These are phyloP conservation scores for Phytophthora cajani DNA, from an alignment of 352 stramenopile genomes.

Conservation along the genomic window DNA sequence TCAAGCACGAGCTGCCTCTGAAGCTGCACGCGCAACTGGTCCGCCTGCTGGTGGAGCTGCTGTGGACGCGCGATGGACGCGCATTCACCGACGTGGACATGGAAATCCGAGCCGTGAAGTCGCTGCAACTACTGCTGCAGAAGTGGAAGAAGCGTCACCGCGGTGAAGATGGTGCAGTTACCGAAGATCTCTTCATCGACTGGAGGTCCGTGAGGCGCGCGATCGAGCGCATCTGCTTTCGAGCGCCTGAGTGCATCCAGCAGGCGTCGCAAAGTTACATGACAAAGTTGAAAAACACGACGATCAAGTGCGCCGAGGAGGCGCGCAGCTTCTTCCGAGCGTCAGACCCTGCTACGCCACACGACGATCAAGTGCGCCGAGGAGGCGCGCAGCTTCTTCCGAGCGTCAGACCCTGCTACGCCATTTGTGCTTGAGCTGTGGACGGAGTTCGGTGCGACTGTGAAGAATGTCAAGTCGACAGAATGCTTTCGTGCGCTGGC, in stretches of 20 bases:
- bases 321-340: slow-evolving; percentile 55
- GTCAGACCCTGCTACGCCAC: slow-evolving; percentile 25
- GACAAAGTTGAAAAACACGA: slow-evolving; percentile 42
- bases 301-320: slow-evolving; percentile 58
- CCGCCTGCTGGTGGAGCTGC: slow-evolving; percentile 47
- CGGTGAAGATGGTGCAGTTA: neutral
- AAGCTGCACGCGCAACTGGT: slow-evolving; percentile 55
- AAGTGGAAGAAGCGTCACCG: slow-evolving; percentile 59
- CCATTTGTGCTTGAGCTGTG: slow-evolving; percentile 60
- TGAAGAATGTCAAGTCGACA: slow-evolving; percentile 57
- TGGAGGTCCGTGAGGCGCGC: slow-evolving; percentile 54
- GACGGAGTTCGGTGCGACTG: slow-evolving; percentile 43
- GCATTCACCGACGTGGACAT: slow-evolving; percentile 62
- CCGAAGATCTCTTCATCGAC: slow-evolving; percentile 43
- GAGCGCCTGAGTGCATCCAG: slow-evolving; percentile 37
- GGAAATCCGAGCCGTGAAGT: slow-evolving; percentile 50
- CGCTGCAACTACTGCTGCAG: slow-evolving; percentile 51
- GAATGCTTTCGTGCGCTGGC: slow-evolving; percentile 67
- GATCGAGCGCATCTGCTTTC: slow-evolving; percentile 66
- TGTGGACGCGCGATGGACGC: slow-evolving; percentile 51
- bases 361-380: slow-evolving; percentile 59
- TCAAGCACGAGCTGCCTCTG: slow-evolving; percentile 66
- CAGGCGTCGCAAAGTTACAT: slow-evolving; percentile 50
- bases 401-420: slow-evolving; percentile 23
- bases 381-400: slow-evolving; percentile 58